Evolutionary conservation across 345 rosid genomes (phyloP), one percentile per base, ranked within the genome.

Genomic region (Populus ilicifolia): DNA sequence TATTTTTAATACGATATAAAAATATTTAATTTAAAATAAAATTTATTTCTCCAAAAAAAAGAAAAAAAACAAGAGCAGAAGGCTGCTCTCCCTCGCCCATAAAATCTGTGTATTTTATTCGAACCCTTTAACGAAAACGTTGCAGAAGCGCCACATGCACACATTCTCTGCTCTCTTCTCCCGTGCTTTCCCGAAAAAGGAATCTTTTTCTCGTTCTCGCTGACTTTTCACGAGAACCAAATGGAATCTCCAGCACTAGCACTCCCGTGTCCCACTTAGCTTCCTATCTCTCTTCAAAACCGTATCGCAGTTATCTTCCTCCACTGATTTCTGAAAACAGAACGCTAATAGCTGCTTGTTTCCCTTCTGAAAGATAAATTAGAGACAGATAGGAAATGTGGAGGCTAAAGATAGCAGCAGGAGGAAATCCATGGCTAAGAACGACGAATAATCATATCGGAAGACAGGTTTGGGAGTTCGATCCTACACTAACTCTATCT

Each of bases 401-500:
- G 99, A 93, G 84, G 85, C 84, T 95, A 78, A 93, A 88, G 87
- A 83, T 92, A 73, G 94, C 94, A 1, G 94, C 90, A 72, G 99
- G 94, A 81, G 92, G 85, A 29, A 87, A 78, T 83, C 90, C 92
- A 29, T 93, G 97, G 97, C 87, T 95, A 27, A 80, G 91, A 80
- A 89, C 92, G 5, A 59, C 77, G 65, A 92, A 90, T 80, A 75
- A 88, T 79, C 96, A 95, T 75, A 85, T 83, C 13, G 98, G 99
- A 35, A 84, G 98, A 46, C 98, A 93, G 76, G 72, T 88, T 21
- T 96, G 99, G 98, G 98, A 92, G 84, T 93, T 96, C 41, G 95
- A 96, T 86, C 91, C 94, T 12, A 81, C 82, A 33, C 83, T 69
- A 39, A 17, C 8, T 36, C 92, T 90, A 70, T 87, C 96, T 8